These are phyloP conservation scores for Podosphaera xanthii DNA, from an alignment of 2,329 filamentous ascomycete species.

Conservation along the genomic window DNA sequence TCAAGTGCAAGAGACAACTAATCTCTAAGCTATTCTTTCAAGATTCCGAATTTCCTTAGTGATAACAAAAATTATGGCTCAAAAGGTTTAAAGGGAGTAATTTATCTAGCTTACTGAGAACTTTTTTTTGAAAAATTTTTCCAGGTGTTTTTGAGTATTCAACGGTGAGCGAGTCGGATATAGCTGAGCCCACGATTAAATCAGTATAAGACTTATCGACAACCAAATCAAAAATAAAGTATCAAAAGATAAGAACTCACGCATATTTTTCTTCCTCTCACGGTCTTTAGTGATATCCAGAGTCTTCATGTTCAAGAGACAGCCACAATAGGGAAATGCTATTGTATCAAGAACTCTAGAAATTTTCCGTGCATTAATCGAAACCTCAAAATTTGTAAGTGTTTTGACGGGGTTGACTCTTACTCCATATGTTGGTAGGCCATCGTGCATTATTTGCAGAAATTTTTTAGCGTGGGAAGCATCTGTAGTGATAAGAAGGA, in stretches of 20 bases:
- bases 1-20: not conserved
- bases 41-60: not conserved
- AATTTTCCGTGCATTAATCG: slow-evolving; percentile 28
- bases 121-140: slow-evolving; percentile 57
- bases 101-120: slow-evolving; percentile 33
- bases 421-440: slow-evolving; percentile 61
- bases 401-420: slow-evolving; percentile 56
- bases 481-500: slow-evolving; percentile 63
- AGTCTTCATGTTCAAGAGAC: slow-evolving; percentile 48
- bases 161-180: slow-evolving; percentile 56
- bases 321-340: slow-evolving; percentile 82
- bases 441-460: slow-evolving; percentile 56
- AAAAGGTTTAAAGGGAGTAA: not conserved
- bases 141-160: slow-evolving; percentile 53
- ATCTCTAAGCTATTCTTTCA: not conserved
- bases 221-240: not conserved
- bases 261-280: slow-evolving; percentile 25
- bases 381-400: slow-evolving; percentile 58
- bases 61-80: not conserved
- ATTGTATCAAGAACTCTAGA: slow-evolving; percentile 21
- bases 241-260: slow-evolving; percentile 20
- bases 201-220: slow-evolving; percentile 5
- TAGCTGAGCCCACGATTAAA: slow-evolving; percentile 15
- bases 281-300: slow-evolving; percentile 53
- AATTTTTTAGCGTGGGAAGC: slow-evolving; percentile 45